Evolutionary conservation across 2,329 filamentous ascomycete species (phyloP).

Genomic region (Pseudogymnoascus sp.): DNA sequence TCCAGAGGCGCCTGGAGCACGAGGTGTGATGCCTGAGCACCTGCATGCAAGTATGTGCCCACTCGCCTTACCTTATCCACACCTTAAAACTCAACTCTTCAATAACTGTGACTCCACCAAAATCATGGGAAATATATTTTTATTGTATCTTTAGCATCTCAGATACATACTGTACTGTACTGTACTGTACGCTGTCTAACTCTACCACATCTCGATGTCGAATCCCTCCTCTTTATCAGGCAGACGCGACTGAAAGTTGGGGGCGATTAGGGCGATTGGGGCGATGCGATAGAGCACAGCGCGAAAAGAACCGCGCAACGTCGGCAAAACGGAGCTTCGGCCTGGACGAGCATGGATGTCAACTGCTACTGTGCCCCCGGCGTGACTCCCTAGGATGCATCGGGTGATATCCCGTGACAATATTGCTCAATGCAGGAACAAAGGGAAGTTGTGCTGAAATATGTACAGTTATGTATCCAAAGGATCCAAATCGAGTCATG

Average conservation of each 20-base stretch:
- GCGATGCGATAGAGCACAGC: conserved; percentile 1
- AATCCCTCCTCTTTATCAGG: background rate
- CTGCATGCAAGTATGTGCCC: background rate
- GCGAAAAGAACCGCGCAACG: conserved; percentile 5
- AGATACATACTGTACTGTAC: background rate
- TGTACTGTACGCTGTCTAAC: background rate
- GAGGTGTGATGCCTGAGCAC: conserved; percentile 5
- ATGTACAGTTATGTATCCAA: conserved; percentile 1
- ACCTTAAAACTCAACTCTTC: background rate
- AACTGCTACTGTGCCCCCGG: background rate
- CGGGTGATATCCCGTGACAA: background rate
- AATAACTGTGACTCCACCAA: background rate
- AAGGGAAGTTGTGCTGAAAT: background rate
- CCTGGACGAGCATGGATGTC: background rate
- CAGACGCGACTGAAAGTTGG: background rate
- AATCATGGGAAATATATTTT: background rate
- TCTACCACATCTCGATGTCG: background rate
- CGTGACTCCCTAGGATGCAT: background rate
- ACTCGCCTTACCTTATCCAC: background rate
- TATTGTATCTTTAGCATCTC: background rate
- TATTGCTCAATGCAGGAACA: conserved; percentile 3
- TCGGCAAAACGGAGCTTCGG: conserved; percentile 9
- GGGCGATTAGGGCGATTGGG: conserved; percentile 4
- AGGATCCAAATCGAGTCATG: background rate
- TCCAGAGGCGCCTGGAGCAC: background rate